A percentile compares a stretch with the other conserved stretches of the same genome.
Conservation (phyloP, 768 basidiomycete species). For the Mrakia blollopis region DNA sequence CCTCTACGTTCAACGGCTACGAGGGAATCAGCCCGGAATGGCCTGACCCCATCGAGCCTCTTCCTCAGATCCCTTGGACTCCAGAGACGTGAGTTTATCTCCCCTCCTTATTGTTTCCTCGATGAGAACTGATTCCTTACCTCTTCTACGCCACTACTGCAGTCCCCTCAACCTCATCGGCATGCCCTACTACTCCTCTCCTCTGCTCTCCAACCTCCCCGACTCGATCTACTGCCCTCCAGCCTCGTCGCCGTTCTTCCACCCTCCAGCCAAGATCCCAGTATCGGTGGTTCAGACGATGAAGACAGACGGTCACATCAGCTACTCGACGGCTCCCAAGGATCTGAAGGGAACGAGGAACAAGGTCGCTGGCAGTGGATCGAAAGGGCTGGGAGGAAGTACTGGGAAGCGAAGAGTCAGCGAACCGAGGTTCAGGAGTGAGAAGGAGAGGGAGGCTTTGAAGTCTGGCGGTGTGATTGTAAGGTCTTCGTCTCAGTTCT, state of each 20-base stretch:
- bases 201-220: conserved; percentile 62
- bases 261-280: conserved; percentile 70
- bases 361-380: conserved; percentile 55
- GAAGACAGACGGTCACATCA: conserved; percentile 81
- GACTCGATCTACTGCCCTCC: conserved; percentile 41
- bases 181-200: conserved; percentile 71
- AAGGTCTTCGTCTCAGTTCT: neutral
- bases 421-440: conserved; percentile 68
- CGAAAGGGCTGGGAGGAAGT: conserved; percentile 47
- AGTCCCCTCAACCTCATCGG: conserved; percentile 87
- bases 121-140: neutral
- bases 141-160: neutral
- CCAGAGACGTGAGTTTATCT: conserved; percentile 62
- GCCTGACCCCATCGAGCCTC: conserved; percentile 65
- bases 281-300: conserved; percentile 68
- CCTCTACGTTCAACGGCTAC: conserved; percentile 78
- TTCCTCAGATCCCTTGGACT: conserved; percentile 73
- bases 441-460: conserved; percentile 52
- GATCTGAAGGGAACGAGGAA: conserved; percentile 81
- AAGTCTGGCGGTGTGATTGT: conserved; percentile 26
- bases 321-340: conserved; percentile 80
- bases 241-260: conserved; percentile 53
- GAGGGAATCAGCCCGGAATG: conserved; percentile 80
- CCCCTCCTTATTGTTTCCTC: neutral
- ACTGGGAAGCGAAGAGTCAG: conserved; percentile 46